Evolutionary conservation across 208 protist species (phyloP).

Genomic region (Trypanosoma brucei): DNA sequence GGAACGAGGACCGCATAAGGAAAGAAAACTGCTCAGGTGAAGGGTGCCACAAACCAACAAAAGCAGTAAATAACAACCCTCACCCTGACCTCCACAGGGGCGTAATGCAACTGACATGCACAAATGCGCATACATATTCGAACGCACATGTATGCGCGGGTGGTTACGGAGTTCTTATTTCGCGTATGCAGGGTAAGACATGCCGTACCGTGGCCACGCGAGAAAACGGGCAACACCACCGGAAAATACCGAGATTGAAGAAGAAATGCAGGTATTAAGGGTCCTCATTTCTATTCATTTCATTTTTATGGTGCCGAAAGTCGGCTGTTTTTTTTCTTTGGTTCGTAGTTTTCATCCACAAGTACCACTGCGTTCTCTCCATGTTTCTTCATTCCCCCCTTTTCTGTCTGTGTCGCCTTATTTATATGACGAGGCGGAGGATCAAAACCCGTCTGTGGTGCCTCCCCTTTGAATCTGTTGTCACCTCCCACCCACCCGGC

Average conservation of each 20-base stretch:
- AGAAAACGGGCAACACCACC: too few relatives aligned
- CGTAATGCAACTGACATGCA: not conserved
- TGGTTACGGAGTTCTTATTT: not conserved
- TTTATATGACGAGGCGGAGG: conserved; percentile 21
- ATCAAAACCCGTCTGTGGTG: conserved; percentile 16
- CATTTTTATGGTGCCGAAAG: too few relatives aligned
- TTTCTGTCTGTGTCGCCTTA: not conserved
- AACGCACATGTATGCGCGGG: not conserved
- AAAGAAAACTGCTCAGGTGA: too few relatives aligned
- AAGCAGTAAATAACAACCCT: too few relatives aligned
- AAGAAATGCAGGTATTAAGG: too few relatives aligned
- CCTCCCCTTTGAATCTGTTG: conserved; percentile 17
- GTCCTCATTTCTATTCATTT: too few relatives aligned
- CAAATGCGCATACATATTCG: conserved; percentile 1
- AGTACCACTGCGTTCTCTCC: not conserved
- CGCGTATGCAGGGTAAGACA: not conserved
- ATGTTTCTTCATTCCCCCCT: not conserved
- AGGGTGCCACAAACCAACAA: too few relatives aligned
- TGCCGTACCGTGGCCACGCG: too few relatives aligned
- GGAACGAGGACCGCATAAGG: not conserved
- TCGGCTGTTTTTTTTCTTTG: too few relatives aligned
- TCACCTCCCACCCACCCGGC: not conserved
- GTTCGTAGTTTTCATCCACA: too few relatives aligned
- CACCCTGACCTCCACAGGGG: too few relatives aligned
- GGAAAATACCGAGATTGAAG: too few relatives aligned